Evolutionary conservation across 2,329 filamentous ascomycete genomes (phyloP).

Genomic region (Biscogniauxia marginata): DNA sequence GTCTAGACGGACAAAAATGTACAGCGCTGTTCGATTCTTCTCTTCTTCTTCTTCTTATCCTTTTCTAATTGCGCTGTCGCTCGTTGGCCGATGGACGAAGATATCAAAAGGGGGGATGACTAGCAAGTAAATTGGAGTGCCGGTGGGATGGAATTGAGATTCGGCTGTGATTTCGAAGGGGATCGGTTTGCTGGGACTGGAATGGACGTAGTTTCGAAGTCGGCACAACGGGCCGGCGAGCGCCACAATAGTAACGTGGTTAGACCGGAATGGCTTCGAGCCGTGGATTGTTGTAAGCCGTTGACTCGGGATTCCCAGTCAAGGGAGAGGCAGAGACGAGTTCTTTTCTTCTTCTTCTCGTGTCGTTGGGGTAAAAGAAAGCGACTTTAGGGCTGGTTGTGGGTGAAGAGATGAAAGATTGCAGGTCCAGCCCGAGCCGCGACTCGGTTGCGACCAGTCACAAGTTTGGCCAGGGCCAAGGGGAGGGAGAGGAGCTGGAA

Average conservation of each 20-base stretch:
- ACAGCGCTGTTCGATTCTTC: too few species aligned
- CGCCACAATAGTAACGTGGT: constrained; percentile 20
- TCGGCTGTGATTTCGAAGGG: not conserved
- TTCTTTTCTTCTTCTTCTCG: not conserved
- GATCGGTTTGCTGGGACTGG: constrained; percentile 4
- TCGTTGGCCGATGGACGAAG: not conserved
- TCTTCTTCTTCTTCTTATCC: not conserved
- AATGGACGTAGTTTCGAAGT: constrained; percentile 13
- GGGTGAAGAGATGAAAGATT: constrained; percentile 1
- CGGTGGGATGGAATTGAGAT: not conserved
- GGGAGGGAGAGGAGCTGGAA: not conserved
- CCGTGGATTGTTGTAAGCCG: constrained; percentile 11
- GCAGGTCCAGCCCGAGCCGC: constrained; percentile 2
- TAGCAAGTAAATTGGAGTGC: not conserved
- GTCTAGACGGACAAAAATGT: not conserved
- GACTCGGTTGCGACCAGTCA: constrained; percentile 8
- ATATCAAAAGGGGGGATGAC: not conserved
- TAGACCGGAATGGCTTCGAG: constrained; percentile 14
- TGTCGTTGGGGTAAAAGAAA: not conserved
- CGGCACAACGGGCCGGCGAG: constrained; percentile 22
- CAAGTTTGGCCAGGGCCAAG: not conserved
- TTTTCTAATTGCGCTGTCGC: not conserved
- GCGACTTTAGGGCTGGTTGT: not conserved
- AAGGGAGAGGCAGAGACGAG: constrained; percentile 12
- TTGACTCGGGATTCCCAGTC: constrained; percentile 14